These are phyloP conservation scores for Pythium diclinum DNA, from an alignment of 352 stramenopile genomes.

Conservation along the genomic window DNA sequence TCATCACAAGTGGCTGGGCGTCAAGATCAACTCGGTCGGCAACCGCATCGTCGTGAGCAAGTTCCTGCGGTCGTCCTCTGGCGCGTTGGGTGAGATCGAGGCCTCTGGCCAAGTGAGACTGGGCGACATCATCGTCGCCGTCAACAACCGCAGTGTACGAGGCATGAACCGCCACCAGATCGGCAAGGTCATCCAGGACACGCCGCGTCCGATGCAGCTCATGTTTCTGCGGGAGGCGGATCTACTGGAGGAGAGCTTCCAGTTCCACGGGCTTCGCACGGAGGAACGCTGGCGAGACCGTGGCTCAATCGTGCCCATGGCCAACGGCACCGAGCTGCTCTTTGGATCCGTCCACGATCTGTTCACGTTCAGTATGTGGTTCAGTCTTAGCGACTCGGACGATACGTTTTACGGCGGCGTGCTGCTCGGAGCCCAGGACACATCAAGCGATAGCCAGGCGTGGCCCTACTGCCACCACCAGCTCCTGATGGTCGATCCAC, in stretches of 20 bases:
- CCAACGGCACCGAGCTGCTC: slow-evolving; percentile 38
- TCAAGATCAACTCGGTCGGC: slow-evolving; percentile 78
- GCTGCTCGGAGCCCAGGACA: slow-evolving; percentile 59
- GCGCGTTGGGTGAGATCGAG: slow-evolving; percentile 66
- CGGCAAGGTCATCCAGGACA: slow-evolving; percentile 53
- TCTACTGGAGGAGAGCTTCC: slow-evolving; percentile 53
- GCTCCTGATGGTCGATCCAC: slow-evolving; percentile 56
- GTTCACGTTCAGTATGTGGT: slow-evolving; percentile 70
- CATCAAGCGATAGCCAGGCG: slow-evolving; percentile 36
- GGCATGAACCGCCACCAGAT: slow-evolving; percentile 65
- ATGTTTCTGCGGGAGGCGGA: slow-evolving; percentile 49
- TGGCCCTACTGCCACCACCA: slow-evolving; percentile 64
- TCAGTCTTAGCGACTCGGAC: slow-evolving; percentile 51
- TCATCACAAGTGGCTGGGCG: slow-evolving; percentile 65
- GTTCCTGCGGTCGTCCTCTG: slow-evolving; percentile 54
- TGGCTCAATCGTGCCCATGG: slow-evolving; percentile 45
- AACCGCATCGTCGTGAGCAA: slow-evolving; percentile 71
- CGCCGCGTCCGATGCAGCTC: slow-evolving; percentile 52
- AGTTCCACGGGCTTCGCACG: slow-evolving; percentile 50
- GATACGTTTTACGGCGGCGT: slow-evolving; percentile 57
- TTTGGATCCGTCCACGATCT: slow-evolving; percentile 29
- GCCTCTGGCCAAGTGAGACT: slow-evolving; percentile 52
- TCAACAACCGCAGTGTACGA: slow-evolving; percentile 59
- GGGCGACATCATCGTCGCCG: slow-evolving; percentile 56
- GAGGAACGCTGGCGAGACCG: slow-evolving; percentile 58